Conservation (phyloP, 805 yeast species). For the Yamadazyma philogaea region DNA sequence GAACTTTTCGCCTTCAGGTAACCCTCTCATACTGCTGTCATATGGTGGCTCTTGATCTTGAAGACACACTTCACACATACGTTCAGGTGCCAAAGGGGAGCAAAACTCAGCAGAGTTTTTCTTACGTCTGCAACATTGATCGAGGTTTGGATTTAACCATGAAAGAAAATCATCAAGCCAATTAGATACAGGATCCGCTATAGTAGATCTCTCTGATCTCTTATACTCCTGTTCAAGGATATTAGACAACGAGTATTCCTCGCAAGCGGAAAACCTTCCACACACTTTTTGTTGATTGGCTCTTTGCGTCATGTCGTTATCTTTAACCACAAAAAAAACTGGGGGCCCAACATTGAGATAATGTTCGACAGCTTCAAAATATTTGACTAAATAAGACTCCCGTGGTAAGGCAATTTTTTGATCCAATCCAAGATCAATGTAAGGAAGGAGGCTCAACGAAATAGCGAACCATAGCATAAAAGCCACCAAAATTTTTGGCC, state of each 20-base stretch:
- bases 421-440: conserved; percentile 75
- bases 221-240: conserved; percentile 81
- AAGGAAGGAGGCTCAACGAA: conserved; percentile 68
- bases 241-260: conserved; percentile 73
- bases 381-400: conserved; percentile 76
- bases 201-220: conserved; percentile 58
- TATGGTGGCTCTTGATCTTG: conserved; percentile 57
- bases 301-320: conserved; percentile 58
- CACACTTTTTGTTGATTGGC: conserved; percentile 71
- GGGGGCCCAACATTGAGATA: conserved; percentile 91
- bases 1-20: conserved; percentile 73
- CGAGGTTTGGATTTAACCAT: conserved; percentile 83
- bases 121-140: conserved; percentile 77
- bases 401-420: conserved; percentile 85
- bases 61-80: conserved; percentile 74
- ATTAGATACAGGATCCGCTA: conserved; percentile 79
- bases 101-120: conserved; percentile 59
- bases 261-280: conserved; percentile 84
- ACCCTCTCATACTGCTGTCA: conserved; percentile 72
- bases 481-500: conserved; percentile 46
- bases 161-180: conserved; percentile 91
- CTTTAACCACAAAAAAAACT: conserved; percentile 75
- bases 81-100: conserved; percentile 59
- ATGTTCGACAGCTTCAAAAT: conserved; percentile 70
- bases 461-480: conserved; percentile 65